A percentile compares a stretch with the other conserved stretches of the same genome.
Evolutionary conservation across 495 filamentous ascomycete species (phyloP).

Genomic region (Penicillium antarcticum): DNA sequence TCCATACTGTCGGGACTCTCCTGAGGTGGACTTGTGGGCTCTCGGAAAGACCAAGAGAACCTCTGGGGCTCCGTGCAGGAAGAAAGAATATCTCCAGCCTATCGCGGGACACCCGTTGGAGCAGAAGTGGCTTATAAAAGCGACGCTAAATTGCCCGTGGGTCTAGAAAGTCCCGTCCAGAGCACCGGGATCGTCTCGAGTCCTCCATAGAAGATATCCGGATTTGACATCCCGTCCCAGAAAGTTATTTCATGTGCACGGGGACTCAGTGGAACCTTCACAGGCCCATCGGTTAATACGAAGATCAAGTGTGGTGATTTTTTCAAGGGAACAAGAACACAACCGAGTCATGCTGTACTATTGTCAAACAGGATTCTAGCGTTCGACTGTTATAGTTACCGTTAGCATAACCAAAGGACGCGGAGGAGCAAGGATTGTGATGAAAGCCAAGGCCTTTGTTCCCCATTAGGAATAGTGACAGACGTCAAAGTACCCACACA

Average conservation of each 20-base stretch:
- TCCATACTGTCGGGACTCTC: background rate
- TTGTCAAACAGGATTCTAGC: too few species aligned
- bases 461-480: background rate
- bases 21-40: background rate
- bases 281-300: too few species aligned
- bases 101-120: conserved; percentile 1
- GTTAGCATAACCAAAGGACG: too few species aligned
- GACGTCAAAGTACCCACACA: background rate
- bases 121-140: background rate
- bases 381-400: too few species aligned
- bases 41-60: background rate
- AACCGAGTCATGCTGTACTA: too few species aligned
- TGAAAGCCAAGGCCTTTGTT: too few species aligned
- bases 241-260: background rate
- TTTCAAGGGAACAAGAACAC: too few species aligned
- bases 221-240: background rate
- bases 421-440: too few species aligned
- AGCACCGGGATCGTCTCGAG: background rate
- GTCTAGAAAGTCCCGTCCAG: background rate
- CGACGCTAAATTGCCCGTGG: background rate
- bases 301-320: background rate
- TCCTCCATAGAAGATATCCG: background rate
- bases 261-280: background rate
- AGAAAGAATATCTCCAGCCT: background rate
- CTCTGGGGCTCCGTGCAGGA: background rate